Evolutionary conservation across 352 stramenopile genomes (phyloP), one percentile per base, ranked within the genome.

Genomic region (Globisporangium parvum): DNA sequence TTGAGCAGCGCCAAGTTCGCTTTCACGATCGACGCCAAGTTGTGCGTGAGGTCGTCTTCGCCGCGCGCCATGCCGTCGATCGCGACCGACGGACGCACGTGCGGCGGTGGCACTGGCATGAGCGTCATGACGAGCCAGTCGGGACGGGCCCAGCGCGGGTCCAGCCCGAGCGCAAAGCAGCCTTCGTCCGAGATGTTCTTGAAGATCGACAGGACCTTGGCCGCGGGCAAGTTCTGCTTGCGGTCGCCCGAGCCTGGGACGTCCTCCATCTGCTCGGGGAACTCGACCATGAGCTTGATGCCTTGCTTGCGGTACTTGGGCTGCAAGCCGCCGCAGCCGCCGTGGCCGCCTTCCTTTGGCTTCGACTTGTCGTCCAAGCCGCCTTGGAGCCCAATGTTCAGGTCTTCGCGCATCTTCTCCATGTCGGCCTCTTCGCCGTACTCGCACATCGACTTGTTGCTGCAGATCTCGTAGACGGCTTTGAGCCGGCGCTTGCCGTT

Each of bases 121-220:
- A 99, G 88, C 54, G 96, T 98, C 57, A 99, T 89, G n/a, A 99
- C 73, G 59, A 99, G 87, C 96, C 97, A 99, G 59, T 99, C 97
- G 0, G 97, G 97, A 26, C 97, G 88, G 24, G 91, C 83, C 81
- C 91, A 98, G 45, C 91, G 85, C 20, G 96, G 88, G 72, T 99
- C 80, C 23, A 99, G 74, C 21, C 98, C 98, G 33, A 99, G 73
- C 20, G 85, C 77, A 49, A 85, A 92, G 56, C 95, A 95, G 61
- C 99, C 97, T 58, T 99, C 92, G 57, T 99, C 96, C 46, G 90
- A 94, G 66, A 99, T 99, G 65, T 97, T 98, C 67, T 97, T 96
- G 66, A 97, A 95, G 48, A 99, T 97, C 44, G 96, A 96, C n/a
- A 98, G 78, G 47, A 95, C 94, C 62, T 96, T 96, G 37, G 85